These are phyloP conservation scores for Cordyceps cateniannulata DNA, from an alignment of 2,329 filamentous ascomycete genomes.

Conservation along the genomic window DNA sequence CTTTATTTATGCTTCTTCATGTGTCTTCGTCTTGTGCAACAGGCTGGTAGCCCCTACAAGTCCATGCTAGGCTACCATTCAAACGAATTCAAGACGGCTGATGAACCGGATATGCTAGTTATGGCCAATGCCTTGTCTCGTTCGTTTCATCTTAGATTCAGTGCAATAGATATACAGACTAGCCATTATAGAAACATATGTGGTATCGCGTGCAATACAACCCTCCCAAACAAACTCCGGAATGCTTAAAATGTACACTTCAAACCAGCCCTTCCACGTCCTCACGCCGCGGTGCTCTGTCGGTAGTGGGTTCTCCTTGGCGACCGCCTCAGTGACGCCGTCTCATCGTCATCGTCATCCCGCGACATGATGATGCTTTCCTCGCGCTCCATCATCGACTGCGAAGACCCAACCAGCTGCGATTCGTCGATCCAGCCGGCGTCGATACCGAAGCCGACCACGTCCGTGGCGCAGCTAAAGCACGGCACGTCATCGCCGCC, in stretches of 20 bases:
- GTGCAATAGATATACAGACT: background rate
- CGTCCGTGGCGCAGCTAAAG: conserved; percentile 49
- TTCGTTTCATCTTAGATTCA: background rate
- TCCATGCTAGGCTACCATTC: too few relatives aligned
- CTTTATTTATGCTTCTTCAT: too few relatives aligned
- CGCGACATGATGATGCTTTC: conserved; percentile 34
- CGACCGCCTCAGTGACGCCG: conserved; percentile 20
- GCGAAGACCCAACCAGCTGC: conserved; percentile 38
- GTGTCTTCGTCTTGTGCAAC: too few relatives aligned
- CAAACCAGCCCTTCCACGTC: background rate
- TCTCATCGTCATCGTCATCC: conserved; percentile 21
- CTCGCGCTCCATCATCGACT: conserved; percentile 31
- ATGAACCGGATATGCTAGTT: too few relatives aligned
- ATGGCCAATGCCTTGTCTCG: too few relatives aligned
- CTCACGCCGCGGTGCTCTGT: background rate
- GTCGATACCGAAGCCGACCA: conserved; percentile 51
- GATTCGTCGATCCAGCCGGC: conserved; percentile 49
- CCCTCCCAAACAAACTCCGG: background rate
- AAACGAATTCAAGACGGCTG: too few relatives aligned
- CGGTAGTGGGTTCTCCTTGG: conserved; percentile 15
- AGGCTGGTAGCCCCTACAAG: too few relatives aligned
- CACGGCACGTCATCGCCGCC: conserved; percentile 40
- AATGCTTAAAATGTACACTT: background rate
- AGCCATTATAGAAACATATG: background rate
- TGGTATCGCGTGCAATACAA: background rate